Evolutionary conservation across 2,329 filamentous ascomycete genomes (phyloP), one percentile per base, ranked within the genome.

Genomic region (Penicillium sp.): DNA sequence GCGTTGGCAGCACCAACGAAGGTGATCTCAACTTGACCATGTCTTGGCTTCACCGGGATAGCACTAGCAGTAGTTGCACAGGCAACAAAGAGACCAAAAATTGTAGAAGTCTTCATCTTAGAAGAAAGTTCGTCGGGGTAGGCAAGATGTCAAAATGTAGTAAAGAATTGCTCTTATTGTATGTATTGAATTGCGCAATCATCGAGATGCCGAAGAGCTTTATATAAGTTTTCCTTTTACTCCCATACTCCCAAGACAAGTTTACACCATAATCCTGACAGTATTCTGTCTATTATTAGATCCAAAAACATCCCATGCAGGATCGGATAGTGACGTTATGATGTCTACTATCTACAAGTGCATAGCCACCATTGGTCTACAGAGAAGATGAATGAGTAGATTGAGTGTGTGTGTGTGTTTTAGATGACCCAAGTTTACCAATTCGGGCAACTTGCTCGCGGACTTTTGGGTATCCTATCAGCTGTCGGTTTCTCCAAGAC

Each of bases 1-100:
- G 55, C 57, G 34, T 55, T 42, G 5, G 57, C 57, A 1, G 57
- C 57, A 9, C 57, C 57, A 27, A 59, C 53, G 29, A 58, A 59
- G 19, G 38, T 52, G 35, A 59, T 53, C 5, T 44, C 27, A 11
- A 58, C 45, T 19, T 50, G 3, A 3, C 45, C n/a, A 9, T 35
- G 6, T 27, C 38, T 38, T 30, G 43, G n/a, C 10, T 41, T 36
- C 9, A 53, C 6, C 26, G 51, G 51, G n/a, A 36, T n/a, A 3
- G 44, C 51, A 18, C 30, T 48, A n/a, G 38, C 26, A 38, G 30
- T 36, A 29, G 51, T 10, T 9, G 14, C 44, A 23, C 39, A 40
- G 26, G 26, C 38, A 34, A 35, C 16, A 27, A 48, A 42, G 16
- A 53, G 38, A 36, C 51, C 16, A 30, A 53, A 10, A 8, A 53